Conservation (phyloP, 2,329 filamentous ascomycete genomes). For the Pseudocercospora pini-densiflorae region DNA sequence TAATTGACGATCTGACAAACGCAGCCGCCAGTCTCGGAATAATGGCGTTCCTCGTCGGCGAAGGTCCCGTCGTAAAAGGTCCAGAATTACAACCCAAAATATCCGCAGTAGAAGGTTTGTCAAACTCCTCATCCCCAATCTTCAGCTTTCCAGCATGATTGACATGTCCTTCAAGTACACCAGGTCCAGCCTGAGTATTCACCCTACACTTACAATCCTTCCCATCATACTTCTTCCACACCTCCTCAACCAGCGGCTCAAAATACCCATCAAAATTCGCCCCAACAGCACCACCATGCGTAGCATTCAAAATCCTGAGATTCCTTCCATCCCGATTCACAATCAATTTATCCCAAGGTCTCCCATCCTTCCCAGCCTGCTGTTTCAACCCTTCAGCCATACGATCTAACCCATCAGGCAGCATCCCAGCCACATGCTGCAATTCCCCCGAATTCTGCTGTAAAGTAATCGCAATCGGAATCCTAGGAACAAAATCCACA, state of each 20-base stretch:
- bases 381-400: conserved; percentile 60
- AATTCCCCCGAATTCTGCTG: conserved; percentile 44
- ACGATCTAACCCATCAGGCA: conserved; percentile 59
- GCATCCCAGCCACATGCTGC: conserved; percentile 63
- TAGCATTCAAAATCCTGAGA: conserved; percentile 52
- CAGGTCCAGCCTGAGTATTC: conserved; percentile 67
- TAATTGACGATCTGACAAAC: conserved; percentile 74
- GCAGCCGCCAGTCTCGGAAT: conserved; percentile 77
- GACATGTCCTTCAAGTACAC: conserved; percentile 59
- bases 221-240: conserved; percentile 58
- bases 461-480: conserved; percentile 48
- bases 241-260: conserved; percentile 56
- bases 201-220: conserved; percentile 54
- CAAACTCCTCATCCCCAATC: conserved; percentile 57
- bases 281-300: conserved; percentile 53
- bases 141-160: conserved; percentile 44
- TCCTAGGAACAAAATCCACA: conserved; percentile 44
- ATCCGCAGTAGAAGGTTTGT: conserved; percentile 63
- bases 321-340: conserved; percentile 46
- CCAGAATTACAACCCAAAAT: conserved; percentile 71
- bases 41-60: conserved; percentile 60
- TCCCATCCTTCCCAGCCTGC: conserved; percentile 61
- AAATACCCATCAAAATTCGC: conserved; percentile 60
- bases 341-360: conserved; percentile 68
- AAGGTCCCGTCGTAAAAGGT: conserved; percentile 58